phyloP scores from a whole-genome alignment of 371 early-diverging fungal genomes.

The Synchytrium microbalum region DNA sequence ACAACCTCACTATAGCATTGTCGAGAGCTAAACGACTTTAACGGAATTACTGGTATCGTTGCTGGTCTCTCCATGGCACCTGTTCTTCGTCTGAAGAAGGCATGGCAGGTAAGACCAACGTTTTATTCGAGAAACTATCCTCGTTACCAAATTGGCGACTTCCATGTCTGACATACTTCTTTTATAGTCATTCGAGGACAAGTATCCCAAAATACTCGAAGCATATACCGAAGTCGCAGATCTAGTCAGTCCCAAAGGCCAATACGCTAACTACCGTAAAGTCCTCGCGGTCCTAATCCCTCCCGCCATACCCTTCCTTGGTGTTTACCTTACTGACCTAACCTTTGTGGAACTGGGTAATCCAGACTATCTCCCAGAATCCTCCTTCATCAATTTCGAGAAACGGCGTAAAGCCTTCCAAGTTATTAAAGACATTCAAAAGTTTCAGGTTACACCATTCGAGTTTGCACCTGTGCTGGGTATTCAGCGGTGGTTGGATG shows the following conservation, averaged over 20 bases:
- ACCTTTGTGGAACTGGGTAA: slow-evolving; percentile 51
- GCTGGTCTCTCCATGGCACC: slow-evolving; percentile 44
- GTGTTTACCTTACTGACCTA: slow-evolving; percentile 47
- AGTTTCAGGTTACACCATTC: slow-evolving; percentile 30
- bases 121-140: neutral
- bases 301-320: slow-evolving; percentile 43
- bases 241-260: slow-evolving; percentile 40
- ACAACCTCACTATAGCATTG: slow-evolving; percentile 44
- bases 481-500: slow-evolving; percentile 23
- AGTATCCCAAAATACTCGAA: slow-evolving; percentile 32
- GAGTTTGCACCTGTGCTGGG: slow-evolving; percentile 16
- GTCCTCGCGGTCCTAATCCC: slow-evolving; percentile 32
- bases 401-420: slow-evolving; percentile 42
- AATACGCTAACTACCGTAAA: slow-evolving; percentile 47
- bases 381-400: slow-evolving; percentile 43
- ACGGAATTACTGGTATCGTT: slow-evolving; percentile 42
- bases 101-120: slow-evolving; percentile 32
- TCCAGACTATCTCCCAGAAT: slow-evolving; percentile 40
- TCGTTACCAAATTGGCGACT: neutral
- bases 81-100: slow-evolving; percentile 36
- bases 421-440: slow-evolving; percentile 34
- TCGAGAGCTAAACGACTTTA: slow-evolving; percentile 42
- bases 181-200: slow-evolving; percentile 25
- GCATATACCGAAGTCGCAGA: slow-evolving; percentile 28
- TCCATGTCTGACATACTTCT: neutral